Conservation (phyloP, 257 asterid genomes). For the Eustoma russellianum region DNA sequence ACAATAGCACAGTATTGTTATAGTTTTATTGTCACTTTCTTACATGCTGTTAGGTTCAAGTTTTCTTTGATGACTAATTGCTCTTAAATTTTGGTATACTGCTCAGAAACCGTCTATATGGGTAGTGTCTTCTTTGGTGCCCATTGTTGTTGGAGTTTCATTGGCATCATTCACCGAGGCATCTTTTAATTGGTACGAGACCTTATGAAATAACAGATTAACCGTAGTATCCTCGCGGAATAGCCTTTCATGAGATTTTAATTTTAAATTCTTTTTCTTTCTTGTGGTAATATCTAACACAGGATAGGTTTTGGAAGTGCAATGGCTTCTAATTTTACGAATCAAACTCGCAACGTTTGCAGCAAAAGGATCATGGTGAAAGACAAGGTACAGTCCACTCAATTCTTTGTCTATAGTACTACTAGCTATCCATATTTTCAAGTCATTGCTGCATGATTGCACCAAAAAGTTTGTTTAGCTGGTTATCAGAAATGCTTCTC, state of each 20-base stretch:
- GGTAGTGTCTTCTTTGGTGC: slow-evolving; percentile 68
- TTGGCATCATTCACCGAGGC: slow-evolving; percentile 82
- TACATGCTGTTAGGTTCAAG: no score
- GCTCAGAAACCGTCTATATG: slow-evolving; percentile 66
- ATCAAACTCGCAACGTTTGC: slow-evolving; percentile 80
- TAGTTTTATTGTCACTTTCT: no score
- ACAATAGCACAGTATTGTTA: no score
- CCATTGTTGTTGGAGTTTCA: slow-evolving; percentile 88
- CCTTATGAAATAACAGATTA: not conserved
- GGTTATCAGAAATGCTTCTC: no score
- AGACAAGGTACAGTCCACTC: slow-evolving; percentile 42
- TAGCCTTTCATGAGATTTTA: not conserved
- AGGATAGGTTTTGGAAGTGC: slow-evolving; percentile 87
- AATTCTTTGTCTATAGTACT: not conserved
- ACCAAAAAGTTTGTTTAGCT: no score
- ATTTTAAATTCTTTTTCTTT: not conserved
- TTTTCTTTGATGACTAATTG: no score
- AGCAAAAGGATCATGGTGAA: slow-evolving; percentile 67
- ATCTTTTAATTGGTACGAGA: slow-evolving; percentile 75
- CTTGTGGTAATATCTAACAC: slow-evolving; percentile 13
- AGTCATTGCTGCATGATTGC: no score
- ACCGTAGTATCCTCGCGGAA: not conserved
- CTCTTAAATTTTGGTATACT: no score
- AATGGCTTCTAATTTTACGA: slow-evolving; percentile 89
- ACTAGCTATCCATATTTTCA: not conserved